Evolutionary conservation across 345 rosid species (phyloP), one percentile per base, ranked within the genome.

Genomic region (Brassica carinata): DNA sequence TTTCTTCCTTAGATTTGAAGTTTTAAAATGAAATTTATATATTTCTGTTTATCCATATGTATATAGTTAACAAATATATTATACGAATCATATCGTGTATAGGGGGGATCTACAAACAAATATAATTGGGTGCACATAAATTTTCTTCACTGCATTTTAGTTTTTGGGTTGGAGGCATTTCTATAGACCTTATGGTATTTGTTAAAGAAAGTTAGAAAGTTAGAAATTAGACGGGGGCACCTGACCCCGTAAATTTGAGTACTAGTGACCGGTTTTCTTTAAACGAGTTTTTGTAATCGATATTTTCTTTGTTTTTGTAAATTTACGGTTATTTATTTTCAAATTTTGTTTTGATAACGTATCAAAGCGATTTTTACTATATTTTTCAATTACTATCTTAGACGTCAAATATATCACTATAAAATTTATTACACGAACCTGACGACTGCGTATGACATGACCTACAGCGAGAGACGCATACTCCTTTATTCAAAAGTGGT

Each of bases 401-500:
- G 45, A 53, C 29, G 48, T 55, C 30, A 51, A 64, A 76, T 67
- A 48, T 45, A 63, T 38, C 11, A 34, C 71, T 19, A 18, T 40
- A 40, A 59, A 64, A 34, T 66, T 8, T 51, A 64, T 63, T 48
- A 64, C 9, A 26, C n/a, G 64, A 74, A 45, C 45, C 40, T 40
- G 38, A 62, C 40, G 66, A 67, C 38, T 53, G 14, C 71, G 23
- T 45, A 3, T 11, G 40, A 72, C 11, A 38, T 29, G 38, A 72
- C 29, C 11, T 64, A 77, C 84, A 90, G 98, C 95, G 10, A 91
- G 86, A 64, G 98, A 94, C 73, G 71, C 97, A 43, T 92, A 92
- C 77, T 69, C 77, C 65, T 92, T 94, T 84, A 88, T 94, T 53
- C 95, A 80, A 58, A 83, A 78, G 34, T 94, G 98, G 98, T 83